Evolutionary conservation across 257 asterid genomes (phyloP), one percentile per base, ranked within the genome.

Genomic region (Perilla frutescens): DNA sequence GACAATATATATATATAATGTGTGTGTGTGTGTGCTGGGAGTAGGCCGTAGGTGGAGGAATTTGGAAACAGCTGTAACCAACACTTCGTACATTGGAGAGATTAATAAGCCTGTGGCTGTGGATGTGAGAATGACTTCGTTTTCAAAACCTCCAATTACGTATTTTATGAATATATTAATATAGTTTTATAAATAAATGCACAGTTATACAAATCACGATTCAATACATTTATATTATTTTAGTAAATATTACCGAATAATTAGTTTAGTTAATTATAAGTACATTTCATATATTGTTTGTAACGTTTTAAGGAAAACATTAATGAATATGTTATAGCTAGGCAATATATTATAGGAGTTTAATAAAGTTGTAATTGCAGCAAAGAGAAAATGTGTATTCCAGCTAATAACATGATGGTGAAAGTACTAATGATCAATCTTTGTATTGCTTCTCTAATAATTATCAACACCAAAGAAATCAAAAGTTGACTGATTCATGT

Each of bases 1-100:
- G 2, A 57, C 45, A 49, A 10, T 41, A 14, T 62, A 26, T 29
- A 4, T 60, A 41, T 13, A 63, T 8, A 7, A 7, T 64, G 6
- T 47, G 10, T 49, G 51, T 73, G 12, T 73, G 50, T 53, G 44
- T 8, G 50, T 10, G 61, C 15, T 34, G 54, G 31, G 26, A 41
- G 75, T 59, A 44, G 68, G 53, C 58, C 9, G 61, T 8, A 29
- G 26, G n/a, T 2, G 60, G 70, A 61, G 79, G 59, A 77, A 75
- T 72, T 67, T 82, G 91, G 86, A 87, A 75, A 87, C 93, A 87
- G 93, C 96, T 89, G 96, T 86, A 83, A 76, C 77, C 90, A 87
- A 78, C 82, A 70, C 68, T 60, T 72, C 57, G 64, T 62, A 70
- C 47, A 72, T 66, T 63, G 8, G 73, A 63, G 71, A 70, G 77